A percentile compares a stretch with the other conserved stretches of the same genome.
phyloP scores from a whole-genome alignment of 2,329 filamentous ascomycete species.

The Verticillium alfalfae region DNA sequence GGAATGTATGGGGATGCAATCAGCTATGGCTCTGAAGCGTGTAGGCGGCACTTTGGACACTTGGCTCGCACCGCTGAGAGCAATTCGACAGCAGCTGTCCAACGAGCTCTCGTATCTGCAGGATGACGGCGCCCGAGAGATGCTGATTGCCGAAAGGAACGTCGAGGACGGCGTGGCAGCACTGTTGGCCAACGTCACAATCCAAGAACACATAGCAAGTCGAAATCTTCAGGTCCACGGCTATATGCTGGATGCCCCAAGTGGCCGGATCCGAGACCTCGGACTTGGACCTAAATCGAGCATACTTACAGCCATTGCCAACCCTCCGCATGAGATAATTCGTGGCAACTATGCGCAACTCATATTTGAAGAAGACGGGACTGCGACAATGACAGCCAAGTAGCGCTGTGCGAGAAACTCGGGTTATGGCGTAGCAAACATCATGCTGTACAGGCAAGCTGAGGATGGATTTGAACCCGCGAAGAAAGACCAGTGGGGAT shows the following conservation, averaged over 20 bases:
- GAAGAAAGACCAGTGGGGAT: neutral
- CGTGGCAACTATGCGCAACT: conserved; percentile 43
- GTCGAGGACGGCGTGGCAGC: conserved; percentile 63
- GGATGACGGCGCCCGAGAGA: conserved; percentile 47
- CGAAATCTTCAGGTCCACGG: conserved; percentile 71
- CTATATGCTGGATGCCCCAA: conserved; percentile 62
- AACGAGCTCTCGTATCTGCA: conserved; percentile 49
- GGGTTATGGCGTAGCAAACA: neutral
- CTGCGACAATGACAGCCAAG: conserved; percentile 26
- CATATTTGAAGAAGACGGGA: conserved; percentile 38
- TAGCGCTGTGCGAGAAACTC: neutral
- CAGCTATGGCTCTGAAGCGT: conserved; percentile 41
- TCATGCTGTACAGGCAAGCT: neutral
- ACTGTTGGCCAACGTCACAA: conserved; percentile 61
- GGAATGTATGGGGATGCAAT: conserved; percentile 60
- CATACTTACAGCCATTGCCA: conserved; percentile 1
- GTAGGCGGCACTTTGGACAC: conserved; percentile 50
- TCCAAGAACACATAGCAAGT: conserved; percentile 66
- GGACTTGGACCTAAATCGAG: conserved; percentile 31
- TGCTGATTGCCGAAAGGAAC: conserved; percentile 70
- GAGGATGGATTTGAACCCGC: neutral
- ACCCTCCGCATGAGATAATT: conserved; percentile 27
- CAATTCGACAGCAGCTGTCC: conserved; percentile 37
- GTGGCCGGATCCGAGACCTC: conserved; percentile 43
- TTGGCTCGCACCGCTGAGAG: conserved; percentile 47